phyloP scores from a whole-genome alignment of 2,329 filamentous ascomycete genomes.

The Paraphoma sp. region DNA sequence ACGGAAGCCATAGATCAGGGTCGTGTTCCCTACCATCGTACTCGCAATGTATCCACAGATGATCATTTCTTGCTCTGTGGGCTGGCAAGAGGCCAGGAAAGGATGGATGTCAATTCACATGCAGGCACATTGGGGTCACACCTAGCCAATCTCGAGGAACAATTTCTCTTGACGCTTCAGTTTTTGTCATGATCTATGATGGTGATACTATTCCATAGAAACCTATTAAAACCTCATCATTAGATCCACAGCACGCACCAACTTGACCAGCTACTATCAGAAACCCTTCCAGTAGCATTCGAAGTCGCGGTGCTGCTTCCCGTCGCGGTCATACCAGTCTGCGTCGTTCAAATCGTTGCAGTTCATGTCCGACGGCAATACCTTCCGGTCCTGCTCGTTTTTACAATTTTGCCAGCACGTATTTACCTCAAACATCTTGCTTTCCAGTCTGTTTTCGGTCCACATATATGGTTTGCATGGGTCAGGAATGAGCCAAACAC shows the following conservation, averaged over 20 bases:
- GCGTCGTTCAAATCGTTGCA: constrained; percentile 4
- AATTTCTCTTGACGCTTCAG: no score
- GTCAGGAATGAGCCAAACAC: neutral
- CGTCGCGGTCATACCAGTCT: constrained; percentile 1
- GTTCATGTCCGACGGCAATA: neutral
- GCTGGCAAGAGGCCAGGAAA: no score
- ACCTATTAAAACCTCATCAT: neutral
- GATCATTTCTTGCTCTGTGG: no score
- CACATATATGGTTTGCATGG: constrained; percentile 10
- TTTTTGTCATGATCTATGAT: no score
- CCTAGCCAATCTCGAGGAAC: no score
- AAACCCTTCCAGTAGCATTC: constrained; percentile 3
- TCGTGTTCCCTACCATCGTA: no score
- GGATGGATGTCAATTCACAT: no score
- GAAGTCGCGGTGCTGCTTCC: constrained; percentile 1
- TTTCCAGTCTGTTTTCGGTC: constrained; percentile 14
- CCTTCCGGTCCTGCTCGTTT: neutral
- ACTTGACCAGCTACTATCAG: neutral
- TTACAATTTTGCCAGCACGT: neutral
- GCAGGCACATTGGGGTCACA: no score
- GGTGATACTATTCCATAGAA: neutral
- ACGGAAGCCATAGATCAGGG: no score
- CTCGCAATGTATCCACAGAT: no score
- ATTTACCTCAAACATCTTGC: constrained; percentile 4
- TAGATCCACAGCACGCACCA: neutral